Percentiles rank a stretch among this genome's conserved stretches.
These are phyloP conservation scores for Trichomonascus vanleenenianus DNA, from an alignment of 805 yeast genomes.

Conservation along the genomic window DNA sequence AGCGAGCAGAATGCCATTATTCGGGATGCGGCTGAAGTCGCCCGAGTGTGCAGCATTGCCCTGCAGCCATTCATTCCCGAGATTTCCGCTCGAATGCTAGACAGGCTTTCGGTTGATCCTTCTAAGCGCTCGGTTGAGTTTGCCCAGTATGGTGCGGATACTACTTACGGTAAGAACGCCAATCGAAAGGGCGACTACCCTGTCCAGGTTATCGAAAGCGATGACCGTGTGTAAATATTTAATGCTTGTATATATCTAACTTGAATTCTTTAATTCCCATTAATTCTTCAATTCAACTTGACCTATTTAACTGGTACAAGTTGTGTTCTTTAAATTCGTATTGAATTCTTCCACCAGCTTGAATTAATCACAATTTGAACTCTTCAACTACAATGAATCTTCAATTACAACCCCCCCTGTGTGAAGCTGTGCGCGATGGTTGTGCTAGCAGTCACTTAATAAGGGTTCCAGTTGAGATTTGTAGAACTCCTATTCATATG, in stretches of 20 bases:
- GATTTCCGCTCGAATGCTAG: constrained; percentile 48
- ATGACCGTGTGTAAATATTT: not conserved
- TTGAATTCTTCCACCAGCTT: too few relatives aligned
- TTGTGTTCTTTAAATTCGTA: too few relatives aligned
- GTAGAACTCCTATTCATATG: too few relatives aligned
- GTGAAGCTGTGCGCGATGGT: too few relatives aligned
- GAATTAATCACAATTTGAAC: too few relatives aligned
- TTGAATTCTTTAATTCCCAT: not conserved
- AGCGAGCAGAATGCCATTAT: constrained; percentile 46
- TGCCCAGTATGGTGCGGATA: constrained; percentile 51
- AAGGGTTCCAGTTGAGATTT: too few relatives aligned
- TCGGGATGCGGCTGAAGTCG: constrained; percentile 59
- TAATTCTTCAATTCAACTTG: too few relatives aligned
- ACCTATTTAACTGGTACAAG: too few relatives aligned
- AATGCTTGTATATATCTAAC: not conserved
- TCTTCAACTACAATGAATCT: too few relatives aligned
- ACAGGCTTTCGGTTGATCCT: constrained; percentile 49
- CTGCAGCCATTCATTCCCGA: constrained; percentile 69
- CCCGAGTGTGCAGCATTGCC: constrained; percentile 58
- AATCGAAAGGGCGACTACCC: constrained; percentile 48
- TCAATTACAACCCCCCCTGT: too few relatives aligned
- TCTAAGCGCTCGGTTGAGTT: constrained; percentile 36
- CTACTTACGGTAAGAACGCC: constrained; percentile 49
- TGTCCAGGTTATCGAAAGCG: constrained; percentile 18
- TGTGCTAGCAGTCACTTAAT: too few relatives aligned